These are phyloP conservation scores for Marasmius fiardii DNA, from an alignment of 1,284 basidiomycete species.

Conservation along the genomic window DNA sequence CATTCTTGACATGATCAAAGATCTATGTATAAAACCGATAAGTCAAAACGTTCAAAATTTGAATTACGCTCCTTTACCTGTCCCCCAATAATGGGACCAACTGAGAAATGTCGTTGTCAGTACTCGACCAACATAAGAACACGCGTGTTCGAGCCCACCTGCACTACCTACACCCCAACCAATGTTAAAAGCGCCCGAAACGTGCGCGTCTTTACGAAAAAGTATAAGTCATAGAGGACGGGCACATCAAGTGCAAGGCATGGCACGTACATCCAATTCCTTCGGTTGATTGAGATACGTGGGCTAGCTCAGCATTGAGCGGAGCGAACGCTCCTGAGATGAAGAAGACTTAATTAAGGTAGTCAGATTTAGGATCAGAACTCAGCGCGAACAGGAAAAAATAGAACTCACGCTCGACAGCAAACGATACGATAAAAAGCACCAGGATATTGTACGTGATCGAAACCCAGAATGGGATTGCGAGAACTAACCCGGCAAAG, in stretches of 20 bases:
- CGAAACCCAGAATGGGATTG: slow-evolving; percentile 67
- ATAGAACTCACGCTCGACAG: slow-evolving; percentile 35
- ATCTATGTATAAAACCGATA: slow-evolving; percentile 37
- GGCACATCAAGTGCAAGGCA: background rate
- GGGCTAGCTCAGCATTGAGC: slow-evolving; percentile 60
- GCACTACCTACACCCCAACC: slow-evolving; percentile 63
- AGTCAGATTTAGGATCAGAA: slow-evolving; percentile 12
- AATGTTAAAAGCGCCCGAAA: slow-evolving; percentile 67
- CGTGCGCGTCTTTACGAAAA: slow-evolving; percentile 52
- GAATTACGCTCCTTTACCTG: slow-evolving; percentile 36
- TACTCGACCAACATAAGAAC: slow-evolving; percentile 1
- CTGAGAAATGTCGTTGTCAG: slow-evolving; percentile 29
- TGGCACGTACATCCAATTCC: slow-evolving; percentile 62
- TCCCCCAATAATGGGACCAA: slow-evolving; percentile 67
- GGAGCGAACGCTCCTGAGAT: slow-evolving; percentile 54
- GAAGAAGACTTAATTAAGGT: slow-evolving; percentile 48
- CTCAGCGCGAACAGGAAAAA: background rate
- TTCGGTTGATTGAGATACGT: slow-evolving; percentile 47
- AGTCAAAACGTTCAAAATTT: slow-evolving; percentile 1
- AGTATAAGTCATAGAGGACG: slow-evolving; percentile 12
- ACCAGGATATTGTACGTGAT: slow-evolving; percentile 54
- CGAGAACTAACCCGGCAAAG: slow-evolving; percentile 43
- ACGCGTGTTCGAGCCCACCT: slow-evolving; percentile 35
- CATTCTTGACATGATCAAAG: slow-evolving; percentile 50
- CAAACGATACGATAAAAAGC: slow-evolving; percentile 60